These are phyloP conservation scores for Leccinum obscurum DNA, from an alignment of 768 basidiomycete species.

Conservation along the genomic window DNA sequence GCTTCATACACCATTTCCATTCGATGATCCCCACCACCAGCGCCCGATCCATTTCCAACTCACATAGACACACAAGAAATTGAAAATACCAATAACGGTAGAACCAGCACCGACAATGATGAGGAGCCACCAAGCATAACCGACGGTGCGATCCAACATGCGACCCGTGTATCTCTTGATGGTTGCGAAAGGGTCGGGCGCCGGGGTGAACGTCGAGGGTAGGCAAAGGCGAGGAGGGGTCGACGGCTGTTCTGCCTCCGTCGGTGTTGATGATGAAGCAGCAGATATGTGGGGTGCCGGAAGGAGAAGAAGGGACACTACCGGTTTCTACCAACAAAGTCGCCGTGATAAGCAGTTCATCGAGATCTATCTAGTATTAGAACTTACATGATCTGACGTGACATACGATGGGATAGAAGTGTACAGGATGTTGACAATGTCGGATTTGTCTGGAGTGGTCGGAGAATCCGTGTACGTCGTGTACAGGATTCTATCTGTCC, in stretches of 20 bases:
- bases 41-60: slow-evolving; percentile 62
- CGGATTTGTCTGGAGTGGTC: slow-evolving; percentile 46
- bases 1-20: slow-evolving; percentile 19
- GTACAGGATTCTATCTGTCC: slow-evolving; percentile 93
- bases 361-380: background rate
- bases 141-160: slow-evolving; percentile 69
- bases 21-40: slow-evolving; percentile 17
- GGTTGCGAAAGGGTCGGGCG: slow-evolving; percentile 51
- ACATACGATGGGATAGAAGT: slow-evolving; percentile 82
- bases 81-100: slow-evolving; percentile 65
- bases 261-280: slow-evolving; percentile 15
- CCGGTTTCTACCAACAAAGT: slow-evolving; percentile 66
- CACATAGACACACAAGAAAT: slow-evolving; percentile 66
- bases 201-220: slow-evolving; percentile 49
- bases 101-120: slow-evolving; percentile 78
- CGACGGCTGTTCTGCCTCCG: slow-evolving; percentile 25
- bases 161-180: slow-evolving; percentile 68
- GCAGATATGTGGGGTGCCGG: slow-evolving; percentile 40
- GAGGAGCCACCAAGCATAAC: slow-evolving; percentile 77
- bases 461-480: slow-evolving; percentile 70
- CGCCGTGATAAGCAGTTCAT: background rate
- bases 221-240: slow-evolving; percentile 47
- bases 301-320: slow-evolving; percentile 71
- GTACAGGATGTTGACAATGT: slow-evolving; percentile 69
- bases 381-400: slow-evolving; percentile 85